Evolutionary conservation across 1,139 yeast genomes (phyloP), one percentile per base, ranked within the genome.

Genomic region (Protomyces inundatus): DNA sequence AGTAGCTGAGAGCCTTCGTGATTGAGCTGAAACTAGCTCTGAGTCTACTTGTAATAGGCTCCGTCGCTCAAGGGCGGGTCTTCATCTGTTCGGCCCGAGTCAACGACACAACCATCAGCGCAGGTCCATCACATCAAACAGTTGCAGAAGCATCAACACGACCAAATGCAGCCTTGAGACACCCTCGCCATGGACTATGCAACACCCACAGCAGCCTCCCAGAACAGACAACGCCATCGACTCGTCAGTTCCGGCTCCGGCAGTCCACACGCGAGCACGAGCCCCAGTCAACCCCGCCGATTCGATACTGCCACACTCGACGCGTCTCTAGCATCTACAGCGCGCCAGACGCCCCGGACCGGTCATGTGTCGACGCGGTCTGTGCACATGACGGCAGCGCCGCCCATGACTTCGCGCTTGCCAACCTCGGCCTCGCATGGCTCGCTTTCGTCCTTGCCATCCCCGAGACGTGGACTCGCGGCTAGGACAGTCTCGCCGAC

Each of bases 401-500:
- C 23, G 23, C 23, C 23, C 23, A 23, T 23, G 23, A 23, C 2
- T 23, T 23, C 23, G 5, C 16, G 48, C 9, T 14, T 42, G 48
- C 32, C 48, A 23, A 42, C 51, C 16, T 58, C 62, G 23, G 40
- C 56, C 37, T 58, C 62, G 16, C 32, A 55, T 32, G 54, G 53
- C 3, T 58, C 62, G 2, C 16, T 58, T 9, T 30, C 62, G 34
- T 35, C 55, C 6, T 56, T 51, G 34, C 42, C 54, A 6, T 58
- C 62, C 12, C 62, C 62, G 6, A 30, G 62, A 34, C 55, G 62
- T 32, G 62, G 62, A 3, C 42, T 58, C 6, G 62, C 56, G 14
- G 62, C 62, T 6, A 23, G 62, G 34, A 58, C 62, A 23, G 54
- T 58, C 23, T 58, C 62, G 9, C 62, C 62, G 10, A 55, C 54